Conservation (phyloP, 2,329 filamentous ascomycete genomes). For the Metarhizium humberi region DNA sequence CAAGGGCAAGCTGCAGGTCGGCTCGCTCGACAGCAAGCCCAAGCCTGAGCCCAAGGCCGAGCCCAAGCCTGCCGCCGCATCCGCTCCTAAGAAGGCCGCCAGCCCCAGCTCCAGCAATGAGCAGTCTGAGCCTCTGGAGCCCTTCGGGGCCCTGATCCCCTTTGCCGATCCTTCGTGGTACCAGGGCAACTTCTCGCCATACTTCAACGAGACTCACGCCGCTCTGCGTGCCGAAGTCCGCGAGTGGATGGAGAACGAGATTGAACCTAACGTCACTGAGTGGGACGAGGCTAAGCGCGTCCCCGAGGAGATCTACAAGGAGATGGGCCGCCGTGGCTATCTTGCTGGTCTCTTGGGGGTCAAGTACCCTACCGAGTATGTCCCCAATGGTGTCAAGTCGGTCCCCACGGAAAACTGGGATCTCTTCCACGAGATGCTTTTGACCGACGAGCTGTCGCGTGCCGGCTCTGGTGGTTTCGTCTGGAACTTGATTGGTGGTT, state of each 20-base stretch:
- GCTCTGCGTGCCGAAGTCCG: slow-evolving; percentile 85
- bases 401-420: slow-evolving; percentile 90
- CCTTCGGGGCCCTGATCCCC: slow-evolving; percentile 78
- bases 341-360: slow-evolving; percentile 84
- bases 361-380: slow-evolving; percentile 69
- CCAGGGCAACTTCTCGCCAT: slow-evolving; percentile 88
- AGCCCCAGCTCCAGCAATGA: slow-evolving; percentile 21
- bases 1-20: slow-evolving; percentile 64
- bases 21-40: slow-evolving; percentile 83
- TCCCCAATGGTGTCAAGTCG: slow-evolving; percentile 56
- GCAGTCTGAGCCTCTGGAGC: slow-evolving; percentile 66
- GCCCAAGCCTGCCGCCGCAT: slow-evolving; percentile 21
- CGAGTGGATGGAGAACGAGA: slow-evolving; percentile 80
- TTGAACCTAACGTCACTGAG: slow-evolving; percentile 86
- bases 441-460: slow-evolving; percentile 91
- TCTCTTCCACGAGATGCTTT: slow-evolving; percentile 91
- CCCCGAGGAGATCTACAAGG: slow-evolving; percentile 82
- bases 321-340: slow-evolving; percentile 89
- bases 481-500: slow-evolving; percentile 96
- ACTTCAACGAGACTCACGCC: slow-evolving; percentile 90
- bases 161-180: slow-evolving; percentile 94
- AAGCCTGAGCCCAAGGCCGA: slow-evolving; percentile 46
- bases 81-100: slow-evolving; percentile 21
- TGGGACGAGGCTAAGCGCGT: slow-evolving; percentile 96
- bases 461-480: slow-evolving; percentile 85